Conservation (phyloP, 139 green algal species). For the Pseudopediastrum boryanum region DNA sequence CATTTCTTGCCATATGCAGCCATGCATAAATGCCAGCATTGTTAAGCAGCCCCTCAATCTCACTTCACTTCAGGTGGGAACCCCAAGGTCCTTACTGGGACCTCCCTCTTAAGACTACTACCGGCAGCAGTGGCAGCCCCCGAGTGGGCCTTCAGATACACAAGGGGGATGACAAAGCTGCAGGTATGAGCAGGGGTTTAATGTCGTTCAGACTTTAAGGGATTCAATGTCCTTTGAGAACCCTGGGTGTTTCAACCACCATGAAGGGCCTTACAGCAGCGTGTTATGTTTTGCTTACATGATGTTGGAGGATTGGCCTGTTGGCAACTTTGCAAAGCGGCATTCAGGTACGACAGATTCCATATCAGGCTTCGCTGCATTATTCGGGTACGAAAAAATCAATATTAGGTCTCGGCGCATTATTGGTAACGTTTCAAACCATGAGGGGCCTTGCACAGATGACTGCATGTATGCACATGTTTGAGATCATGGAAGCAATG, state of each 20-base stretch:
- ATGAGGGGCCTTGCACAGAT: too few species aligned
- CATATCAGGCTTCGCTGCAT: too few species aligned
- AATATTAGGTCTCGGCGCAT: too few species aligned
- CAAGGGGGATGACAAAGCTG: constrained; percentile 57
- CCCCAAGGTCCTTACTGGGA: constrained; percentile 45
- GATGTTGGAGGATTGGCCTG: background rate
- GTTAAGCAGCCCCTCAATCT: background rate
- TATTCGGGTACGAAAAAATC: too few species aligned
- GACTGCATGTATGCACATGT: too few species aligned
- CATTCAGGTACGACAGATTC: background rate
- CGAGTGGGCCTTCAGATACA: constrained; percentile 57
- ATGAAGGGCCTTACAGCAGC: background rate
- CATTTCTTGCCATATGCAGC: too few species aligned
- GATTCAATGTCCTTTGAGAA: background rate
- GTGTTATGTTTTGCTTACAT: background rate
- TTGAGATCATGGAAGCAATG: too few species aligned
- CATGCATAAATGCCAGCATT: too few species aligned
- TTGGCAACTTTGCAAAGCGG: background rate
- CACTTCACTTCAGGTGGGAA: constrained; percentile 8
- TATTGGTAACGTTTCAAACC: too few species aligned
- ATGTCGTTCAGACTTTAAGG: background rate
- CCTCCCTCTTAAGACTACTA: constrained; percentile 37
- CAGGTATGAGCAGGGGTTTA: constrained; percentile 32
- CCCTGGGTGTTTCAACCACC: background rate
- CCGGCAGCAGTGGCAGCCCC: too few species aligned